These are phyloP conservation scores for Pseudodiploospora longispora DNA, from an alignment of 2,329 filamentous ascomycete species.

Conservation along the genomic window DNA sequence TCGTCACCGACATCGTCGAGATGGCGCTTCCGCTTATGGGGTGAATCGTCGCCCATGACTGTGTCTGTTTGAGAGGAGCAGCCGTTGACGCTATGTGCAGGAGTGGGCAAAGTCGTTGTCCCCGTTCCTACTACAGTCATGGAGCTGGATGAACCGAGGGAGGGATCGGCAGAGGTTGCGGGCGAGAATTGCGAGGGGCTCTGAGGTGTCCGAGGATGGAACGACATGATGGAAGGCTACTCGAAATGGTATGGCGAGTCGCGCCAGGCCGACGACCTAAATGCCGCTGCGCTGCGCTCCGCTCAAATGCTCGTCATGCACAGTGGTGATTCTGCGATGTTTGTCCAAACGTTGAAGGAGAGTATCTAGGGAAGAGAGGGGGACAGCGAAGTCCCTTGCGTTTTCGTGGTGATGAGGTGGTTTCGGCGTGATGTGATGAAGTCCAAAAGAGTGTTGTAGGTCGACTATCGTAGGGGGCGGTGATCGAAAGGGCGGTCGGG, in stretches of 20 bases:
- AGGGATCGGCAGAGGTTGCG: constrained; percentile 43
- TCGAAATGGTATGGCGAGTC: constrained; percentile 20
- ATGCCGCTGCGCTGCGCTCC: constrained; percentile 24
- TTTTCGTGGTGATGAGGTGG: background rate
- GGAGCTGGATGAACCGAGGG: constrained; percentile 42
- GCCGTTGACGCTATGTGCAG: constrained; percentile 55
- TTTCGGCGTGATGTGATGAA: background rate
- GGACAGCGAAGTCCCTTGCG: background rate
- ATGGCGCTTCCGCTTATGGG: constrained; percentile 55
- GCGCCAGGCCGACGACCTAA: constrained; percentile 24
- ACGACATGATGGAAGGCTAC: constrained; percentile 49
- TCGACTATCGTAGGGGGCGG: constrained; percentile 5
- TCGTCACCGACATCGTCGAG: constrained; percentile 48
- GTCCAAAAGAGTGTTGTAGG: background rate
- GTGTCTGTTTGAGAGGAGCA: constrained; percentile 37
- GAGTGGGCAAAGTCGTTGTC: constrained; percentile 49
- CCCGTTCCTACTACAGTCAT: constrained; percentile 35
- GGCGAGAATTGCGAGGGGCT: constrained; percentile 56
- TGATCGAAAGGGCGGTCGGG: background rate
- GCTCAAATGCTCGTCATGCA: constrained; percentile 23
- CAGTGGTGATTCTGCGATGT: constrained; percentile 8
- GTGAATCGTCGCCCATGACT: constrained; percentile 43
- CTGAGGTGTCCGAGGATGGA: constrained; percentile 60
- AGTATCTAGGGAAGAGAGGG: background rate
- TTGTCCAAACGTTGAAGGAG: constrained; percentile 1